Evolutionary conservation across 257 asterid species (phyloP).

Genomic region (Solanum ahanhuiri): DNA sequence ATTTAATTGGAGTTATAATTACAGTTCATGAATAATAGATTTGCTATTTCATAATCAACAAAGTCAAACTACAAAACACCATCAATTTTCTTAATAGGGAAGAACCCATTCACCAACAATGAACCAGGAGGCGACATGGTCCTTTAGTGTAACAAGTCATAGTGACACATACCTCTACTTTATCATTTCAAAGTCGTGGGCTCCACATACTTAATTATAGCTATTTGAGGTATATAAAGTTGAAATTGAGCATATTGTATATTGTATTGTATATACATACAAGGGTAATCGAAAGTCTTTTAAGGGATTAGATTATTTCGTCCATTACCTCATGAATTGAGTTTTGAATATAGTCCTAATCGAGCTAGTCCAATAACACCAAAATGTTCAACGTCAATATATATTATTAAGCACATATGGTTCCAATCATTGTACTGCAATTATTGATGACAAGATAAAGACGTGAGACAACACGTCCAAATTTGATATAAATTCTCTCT

Average conservation of each 20-base stretch:
- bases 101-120: not conserved
- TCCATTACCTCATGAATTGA: not conserved
- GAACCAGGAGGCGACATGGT: not conserved
- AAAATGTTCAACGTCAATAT: not conserved
- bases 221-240: not conserved
- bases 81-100: not conserved
- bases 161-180: not conserved
- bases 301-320: not conserved
- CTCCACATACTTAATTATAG: no score
- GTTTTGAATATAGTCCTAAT: not conserved
- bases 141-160: not conserved
- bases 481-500: not conserved
- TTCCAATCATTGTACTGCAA: not conserved
- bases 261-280: no score
- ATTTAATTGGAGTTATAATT: not conserved
- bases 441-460: not conserved
- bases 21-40: not conserved
- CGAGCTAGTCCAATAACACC: not conserved
- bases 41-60: not conserved
- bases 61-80: not conserved
- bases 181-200: no score
- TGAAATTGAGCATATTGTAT: not conserved
- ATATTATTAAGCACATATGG: not conserved
- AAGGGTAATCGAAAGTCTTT: not conserved
- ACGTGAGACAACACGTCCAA: not conserved